Base-by-base conservation (phyloP, 495 filamentous ascomycete genomes). In the Filosporella fistucella region DNA sequence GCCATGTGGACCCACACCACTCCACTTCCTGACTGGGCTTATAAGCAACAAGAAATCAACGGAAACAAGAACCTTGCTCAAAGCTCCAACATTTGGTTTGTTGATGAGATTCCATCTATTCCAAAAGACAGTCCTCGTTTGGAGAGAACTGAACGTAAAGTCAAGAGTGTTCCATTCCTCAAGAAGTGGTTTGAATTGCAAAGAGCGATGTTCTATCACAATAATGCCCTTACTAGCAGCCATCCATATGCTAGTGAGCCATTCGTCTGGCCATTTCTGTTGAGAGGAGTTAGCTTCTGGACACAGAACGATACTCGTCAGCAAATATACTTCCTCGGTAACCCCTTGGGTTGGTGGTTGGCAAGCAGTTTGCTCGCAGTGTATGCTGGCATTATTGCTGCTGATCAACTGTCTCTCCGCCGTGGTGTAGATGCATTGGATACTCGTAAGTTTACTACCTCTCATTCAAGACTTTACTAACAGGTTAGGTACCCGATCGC, bases 231-330 rank as follows among this genome's bases (percentile, higher is more conserved):
- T 62, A 98, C 93, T 28, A 91, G 87, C 68, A 94, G 88, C 60
- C 93, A 98, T 64, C 93, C 93, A 1, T 98, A 98, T 60, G 82
- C 93, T 21, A 93, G 86, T 53, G 83, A 88, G 60, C 93, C 93
- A n/a, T 88, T 91, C 69, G 86, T 93, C 58, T 98, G 93, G 93
- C 93, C 93, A 1, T 96, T 97, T 80, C 75, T 98, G 52, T 73
- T 98, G 29, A 83, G 94, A 11, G 93, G 93, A 59, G 94, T 98
- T 50, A 95, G 89, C 64, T 98, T 98, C 82, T 98, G 93, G 93
- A 98, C 93, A 9, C 86, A 98, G 63, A 93, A 91, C 63, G 89
- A 95, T 36, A 96, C 91, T 9, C 81, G 87, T 23, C 85, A 93
- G 68, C 93, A 98, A 68, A 98, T 98, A 58, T 98, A 98, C 69